These are phyloP conservation scores for Lipomyces yamanashiensis DNA, from an alignment of 805 yeast genomes.

Conservation along the genomic window DNA sequence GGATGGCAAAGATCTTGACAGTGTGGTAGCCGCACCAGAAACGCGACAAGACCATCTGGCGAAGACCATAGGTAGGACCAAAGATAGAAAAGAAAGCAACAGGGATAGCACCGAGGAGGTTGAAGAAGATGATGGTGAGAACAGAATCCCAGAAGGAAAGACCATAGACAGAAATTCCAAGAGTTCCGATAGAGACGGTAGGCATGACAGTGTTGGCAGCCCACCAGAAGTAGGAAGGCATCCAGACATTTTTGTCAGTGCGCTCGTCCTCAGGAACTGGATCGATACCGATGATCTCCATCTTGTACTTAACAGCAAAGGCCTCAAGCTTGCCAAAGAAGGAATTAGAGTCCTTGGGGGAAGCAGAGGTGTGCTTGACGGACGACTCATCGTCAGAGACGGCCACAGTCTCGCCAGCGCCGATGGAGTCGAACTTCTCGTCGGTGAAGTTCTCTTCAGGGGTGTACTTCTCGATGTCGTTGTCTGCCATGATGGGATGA, in stretches of 20 bases:
- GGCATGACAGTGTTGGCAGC: constrained; percentile 89
- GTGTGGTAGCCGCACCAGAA: constrained; percentile 76
- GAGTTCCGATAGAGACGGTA: constrained; percentile 75
- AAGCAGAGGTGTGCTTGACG: background rate
- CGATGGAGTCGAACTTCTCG: constrained; percentile 11
- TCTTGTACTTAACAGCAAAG: constrained; percentile 15
- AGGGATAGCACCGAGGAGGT: constrained; percentile 69
- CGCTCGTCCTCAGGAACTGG: constrained; percentile 79
- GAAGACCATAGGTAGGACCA: constrained; percentile 82
- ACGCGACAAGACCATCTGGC: constrained; percentile 84
- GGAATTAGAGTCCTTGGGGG: background rate
- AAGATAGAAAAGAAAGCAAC: constrained; percentile 84
- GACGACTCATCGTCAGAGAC: constrained; percentile 3
- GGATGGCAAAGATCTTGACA: constrained; percentile 74
- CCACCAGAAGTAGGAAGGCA: constrained; percentile 71
- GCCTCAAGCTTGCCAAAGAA: constrained; percentile 2
- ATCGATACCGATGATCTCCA: constrained; percentile 78
- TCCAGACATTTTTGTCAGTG: constrained; percentile 60
- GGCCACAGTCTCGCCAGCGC: constrained; percentile 8
- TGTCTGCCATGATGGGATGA: background rate
- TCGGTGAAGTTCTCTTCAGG: constrained; percentile 1
- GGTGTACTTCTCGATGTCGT: constrained; percentile 4
- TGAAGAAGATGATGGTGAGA: constrained; percentile 71
- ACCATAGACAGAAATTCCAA: constrained; percentile 66
- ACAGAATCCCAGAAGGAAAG: constrained; percentile 76